Percentiles rank a stretch among this genome's conserved stretches.
Conservation (phyloP, 441 rosid species). For the Francoa sonchifolia region DNA sequence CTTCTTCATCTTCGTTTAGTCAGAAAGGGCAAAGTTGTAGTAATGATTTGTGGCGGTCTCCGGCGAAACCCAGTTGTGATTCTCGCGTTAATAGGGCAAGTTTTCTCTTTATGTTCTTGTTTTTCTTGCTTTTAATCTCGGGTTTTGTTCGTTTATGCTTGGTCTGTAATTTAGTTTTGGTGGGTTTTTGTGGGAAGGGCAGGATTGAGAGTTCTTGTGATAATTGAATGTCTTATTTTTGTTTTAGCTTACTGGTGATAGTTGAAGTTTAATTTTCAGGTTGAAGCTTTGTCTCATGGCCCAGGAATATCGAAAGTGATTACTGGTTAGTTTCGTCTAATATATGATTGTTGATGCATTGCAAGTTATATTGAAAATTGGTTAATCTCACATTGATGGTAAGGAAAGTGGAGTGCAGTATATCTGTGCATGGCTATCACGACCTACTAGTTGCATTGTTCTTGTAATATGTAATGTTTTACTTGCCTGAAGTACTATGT, state of each 20-base stretch:
- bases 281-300: slow-evolving; percentile 17
- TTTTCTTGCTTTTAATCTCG: too few species aligned
- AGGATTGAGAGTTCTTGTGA: not conserved
- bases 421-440: slow-evolving; percentile 1
- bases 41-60: not conserved
- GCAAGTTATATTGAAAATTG: too few species aligned
- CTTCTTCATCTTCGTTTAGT: slow-evolving; percentile 11
- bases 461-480: not conserved
- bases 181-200: not conserved
- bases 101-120: not conserved
- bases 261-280: slow-evolving; percentile 21
- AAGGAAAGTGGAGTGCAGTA: too few species aligned
- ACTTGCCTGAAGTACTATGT: not conserved
- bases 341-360: too few species aligned
- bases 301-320: slow-evolving; percentile 16
- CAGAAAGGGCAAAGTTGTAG: too few species aligned
- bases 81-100: slow-evolving; percentile 3
- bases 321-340: slow-evolving; percentile 27
- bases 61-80: not conserved
- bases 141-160: not conserved
- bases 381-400: too few species aligned
- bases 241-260: not conserved
- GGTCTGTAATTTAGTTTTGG: not conserved
- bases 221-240: not conserved
- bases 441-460: not conserved